These are phyloP conservation scores for Novymonas esmeraldas DNA, from an alignment of 208 protist species.

Conservation along the genomic window DNA sequence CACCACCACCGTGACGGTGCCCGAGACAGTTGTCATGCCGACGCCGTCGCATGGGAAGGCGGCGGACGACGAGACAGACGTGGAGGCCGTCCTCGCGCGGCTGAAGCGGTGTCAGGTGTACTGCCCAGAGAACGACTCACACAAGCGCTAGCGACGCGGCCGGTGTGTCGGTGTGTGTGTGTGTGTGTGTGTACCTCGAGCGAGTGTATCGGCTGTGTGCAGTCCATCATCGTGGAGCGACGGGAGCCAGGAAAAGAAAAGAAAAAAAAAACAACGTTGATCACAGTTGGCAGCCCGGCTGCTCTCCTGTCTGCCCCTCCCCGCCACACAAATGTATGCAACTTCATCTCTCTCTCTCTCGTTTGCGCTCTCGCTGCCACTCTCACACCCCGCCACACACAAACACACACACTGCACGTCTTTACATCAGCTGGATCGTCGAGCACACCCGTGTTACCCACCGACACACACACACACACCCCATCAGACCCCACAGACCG, in stretches of 20 bases:
- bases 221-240: too few relatives aligned
- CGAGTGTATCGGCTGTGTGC: too few relatives aligned
- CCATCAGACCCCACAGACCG: neutral
- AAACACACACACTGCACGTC: neutral
- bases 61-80: slow-evolving; percentile 56
- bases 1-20: neutral
- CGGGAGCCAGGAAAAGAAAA: too few relatives aligned
- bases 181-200: too few relatives aligned
- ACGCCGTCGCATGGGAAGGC: slow-evolving; percentile 22
- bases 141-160: slow-evolving; percentile 9
- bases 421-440: too few relatives aligned
- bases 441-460: too few relatives aligned
- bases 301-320: too few relatives aligned
- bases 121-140: slow-evolving; percentile 74
- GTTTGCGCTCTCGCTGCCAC: neutral
- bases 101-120: slow-evolving; percentile 83
- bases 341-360: slow-evolving; percentile 6
- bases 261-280: too few relatives aligned
- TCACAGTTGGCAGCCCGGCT: too few relatives aligned
- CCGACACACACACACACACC: neutral
- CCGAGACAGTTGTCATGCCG: neutral
- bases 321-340: too few relatives aligned
- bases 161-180: neutral
- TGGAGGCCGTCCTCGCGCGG: slow-evolving; percentile 53
- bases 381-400: neutral